Evolutionary conservation across 306 rosid species (phyloP), one percentile per base, ranked within the genome.

Genomic region (Trichosanthes cucumerina): DNA sequence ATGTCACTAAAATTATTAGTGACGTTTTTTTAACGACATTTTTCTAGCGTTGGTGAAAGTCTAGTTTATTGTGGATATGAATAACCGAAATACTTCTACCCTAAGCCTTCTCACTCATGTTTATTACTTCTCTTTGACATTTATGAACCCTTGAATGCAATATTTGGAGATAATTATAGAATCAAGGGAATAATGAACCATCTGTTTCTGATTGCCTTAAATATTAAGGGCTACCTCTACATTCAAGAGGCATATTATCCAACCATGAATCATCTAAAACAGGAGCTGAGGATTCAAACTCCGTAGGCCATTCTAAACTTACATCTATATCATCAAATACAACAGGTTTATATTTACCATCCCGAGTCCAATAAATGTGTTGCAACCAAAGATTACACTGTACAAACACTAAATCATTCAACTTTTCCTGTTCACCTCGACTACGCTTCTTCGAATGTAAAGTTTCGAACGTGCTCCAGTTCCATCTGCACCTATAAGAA

Each of bases 321-420:
- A 90, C 87, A 82, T 91, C 92, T 53, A 90, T 78, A 76, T 88
- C 89, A 63, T 91, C 91, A 63, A 66, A 91, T 50, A 78, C 54
- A 28, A 91, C n/a, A 15, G 89, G 85, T 66, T 84, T 81, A 78
- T 65, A 83, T 82, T 86, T 88, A 49, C 85, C 76, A 78, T 83
- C 85, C 79, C 81, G 80, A 7, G 69, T 80, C 47, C 80, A 87
- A 81, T 59, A 81, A 59, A 84, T 75, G 75, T 86, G 62, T 44
- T 81, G 89, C 66, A 88, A 68, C 94, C 94, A 87, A 57, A 90
- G 89, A 85, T 90, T 91, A 86, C 91, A 86, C 50, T 90, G 93
- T 54, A 88, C 89, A 85, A 87, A 91, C 59, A 87, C 88, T 83
- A 88, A 79, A 59, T 90, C 94, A 12, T 74, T 85, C 77, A 90